A percentile compares a stretch with the other conserved stretches of the same genome.
These are phyloP conservation scores for Chalciporus sp. DNA, from an alignment of 1,284 basidiomycete species.

Conservation along the genomic window DNA sequence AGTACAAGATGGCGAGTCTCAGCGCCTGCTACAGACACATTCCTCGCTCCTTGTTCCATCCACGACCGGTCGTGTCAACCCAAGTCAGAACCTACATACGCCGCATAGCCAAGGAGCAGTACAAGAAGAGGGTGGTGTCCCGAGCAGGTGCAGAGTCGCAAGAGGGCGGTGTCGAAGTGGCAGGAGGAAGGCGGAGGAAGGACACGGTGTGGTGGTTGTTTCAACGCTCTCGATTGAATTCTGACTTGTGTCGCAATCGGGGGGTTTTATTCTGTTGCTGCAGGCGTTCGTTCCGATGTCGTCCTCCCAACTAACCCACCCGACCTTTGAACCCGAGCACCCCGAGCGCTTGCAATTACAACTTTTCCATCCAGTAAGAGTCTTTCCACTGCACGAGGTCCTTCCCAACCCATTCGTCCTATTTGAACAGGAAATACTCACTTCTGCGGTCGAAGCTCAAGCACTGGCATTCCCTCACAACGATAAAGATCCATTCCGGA, in stretches of 20 bases:
- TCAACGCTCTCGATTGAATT: not conserved
- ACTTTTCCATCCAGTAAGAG: constrained; percentile 25
- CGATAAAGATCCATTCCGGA: constrained; percentile 52
- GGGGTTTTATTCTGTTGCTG: not conserved
- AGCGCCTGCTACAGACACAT: constrained; percentile 11
- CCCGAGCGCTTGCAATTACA: constrained; percentile 57
- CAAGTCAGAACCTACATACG: constrained; percentile 17
- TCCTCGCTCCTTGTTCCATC: constrained; percentile 5
- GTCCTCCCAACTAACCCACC: constrained; percentile 48
- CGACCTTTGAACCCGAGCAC: constrained; percentile 59
- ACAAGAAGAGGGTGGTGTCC: constrained; percentile 12
- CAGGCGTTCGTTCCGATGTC: constrained; percentile 37
- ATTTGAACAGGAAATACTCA: constrained; percentile 30
- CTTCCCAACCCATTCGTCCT: not conserved
- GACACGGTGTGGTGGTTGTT: constrained; percentile 18
- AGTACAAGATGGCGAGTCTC: constrained; percentile 21
- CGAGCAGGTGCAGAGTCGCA: constrained; percentile 9
- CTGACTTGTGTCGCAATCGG: not conserved
- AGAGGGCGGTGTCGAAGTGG: constrained; percentile 23
- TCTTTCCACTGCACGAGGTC: not conserved
- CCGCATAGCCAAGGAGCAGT: constrained; percentile 10
- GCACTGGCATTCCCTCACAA: constrained; percentile 37
- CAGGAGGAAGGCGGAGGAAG: constrained; percentile 29
- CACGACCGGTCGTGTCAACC: constrained; percentile 20
- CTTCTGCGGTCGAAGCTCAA: constrained; percentile 30